Percentiles rank a stretch among this genome's conserved stretches.
Conservation (phyloP, 306 rosid species). For the Sindora glabra region DNA sequence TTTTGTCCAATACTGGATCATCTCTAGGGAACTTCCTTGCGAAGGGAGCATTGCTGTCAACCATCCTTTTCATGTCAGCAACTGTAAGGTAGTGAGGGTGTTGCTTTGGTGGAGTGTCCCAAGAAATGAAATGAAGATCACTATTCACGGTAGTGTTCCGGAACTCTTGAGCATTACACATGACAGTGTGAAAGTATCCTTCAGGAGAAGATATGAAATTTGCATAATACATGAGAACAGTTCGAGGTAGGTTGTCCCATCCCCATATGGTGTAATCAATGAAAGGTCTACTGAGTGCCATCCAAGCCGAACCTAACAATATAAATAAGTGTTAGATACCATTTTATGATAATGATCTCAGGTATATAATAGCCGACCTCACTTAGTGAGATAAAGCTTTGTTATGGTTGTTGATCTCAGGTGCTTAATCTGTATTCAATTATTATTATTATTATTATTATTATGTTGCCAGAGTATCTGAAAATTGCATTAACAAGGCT, state of each 20-base stretch:
- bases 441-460: too few species aligned
- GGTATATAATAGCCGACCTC: too few species aligned
- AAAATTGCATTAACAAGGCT: too few species aligned
- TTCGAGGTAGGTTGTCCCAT: conserved; percentile 53
- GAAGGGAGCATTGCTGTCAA: conserved; percentile 41
- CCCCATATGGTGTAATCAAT: conserved; percentile 44
- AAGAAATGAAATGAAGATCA: conserved; percentile 49
- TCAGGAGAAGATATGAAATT: conserved; percentile 49
- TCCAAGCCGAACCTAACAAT: conserved; percentile 51
- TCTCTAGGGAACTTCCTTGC: conserved; percentile 39
- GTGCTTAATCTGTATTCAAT: too few species aligned
- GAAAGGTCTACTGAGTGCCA: conserved; percentile 46
- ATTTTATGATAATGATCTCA: background rate
- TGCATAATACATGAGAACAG: conserved; percentile 46
- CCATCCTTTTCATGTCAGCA: conserved; percentile 28
- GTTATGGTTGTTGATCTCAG: too few species aligned
- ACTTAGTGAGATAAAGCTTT: too few species aligned
- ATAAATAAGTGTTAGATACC: conserved; percentile 10
- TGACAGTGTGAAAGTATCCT: conserved; percentile 51
- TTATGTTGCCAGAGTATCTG: too few species aligned
- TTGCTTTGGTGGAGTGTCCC: conserved; percentile 52
- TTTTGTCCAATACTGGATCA: conserved; percentile 33
- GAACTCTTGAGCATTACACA: conserved; percentile 47
- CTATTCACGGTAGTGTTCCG: conserved; percentile 47
- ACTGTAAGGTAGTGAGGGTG: conserved; percentile 41